Evolutionary conservation across 75 land plant species (phyloP), one percentile per base, ranked within the genome.

Genomic region (Selaginella tamariscina): DNA sequence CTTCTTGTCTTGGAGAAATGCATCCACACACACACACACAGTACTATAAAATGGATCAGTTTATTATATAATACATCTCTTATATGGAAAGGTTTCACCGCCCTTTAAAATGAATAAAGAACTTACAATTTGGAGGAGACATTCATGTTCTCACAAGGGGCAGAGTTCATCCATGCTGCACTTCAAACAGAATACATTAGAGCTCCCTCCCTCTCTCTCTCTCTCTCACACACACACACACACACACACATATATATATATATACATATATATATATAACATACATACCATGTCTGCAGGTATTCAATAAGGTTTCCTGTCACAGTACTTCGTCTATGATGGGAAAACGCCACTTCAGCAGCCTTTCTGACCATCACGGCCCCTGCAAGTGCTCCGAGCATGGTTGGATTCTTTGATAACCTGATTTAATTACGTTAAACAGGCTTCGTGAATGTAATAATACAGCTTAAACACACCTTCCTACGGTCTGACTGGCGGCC

Each of bases 341-440:
- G 70, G 23, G 69, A 62, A 70, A 86, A 92, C 24, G 98, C 98
- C 29, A 77, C 77, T 1, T 78, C 75, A 24, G 98, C 96, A 32
- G 98, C 82, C 64, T 78, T 81, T 62, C 98, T 75, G 32, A 85
- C 20, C 33, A 93, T 67, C 22, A 76, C 72, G 44, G 96, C 84
- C 8, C 86, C 98, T 68, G 95, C 86, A 27, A 89, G 70, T 57
- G 85, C 83, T 28, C 91, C 96, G 65, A 89, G 72, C 57, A 92
- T 60, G 32, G 81, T 79, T n/a, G 97, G 96, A 70, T 84, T 93
- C 68, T 23, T 30, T 24, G 76, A 70, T 26, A 71, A 31, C 62
- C 67, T 74, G 54, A 28, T 65, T n/a, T 8, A n/a, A 26, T 21
- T 49, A 13, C 11, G 54, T 20, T 49, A 49, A 13, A 49, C 54